Conservation (phyloP, 768 basidiomycete genomes). For the Dentipellis sp. region DNA sequence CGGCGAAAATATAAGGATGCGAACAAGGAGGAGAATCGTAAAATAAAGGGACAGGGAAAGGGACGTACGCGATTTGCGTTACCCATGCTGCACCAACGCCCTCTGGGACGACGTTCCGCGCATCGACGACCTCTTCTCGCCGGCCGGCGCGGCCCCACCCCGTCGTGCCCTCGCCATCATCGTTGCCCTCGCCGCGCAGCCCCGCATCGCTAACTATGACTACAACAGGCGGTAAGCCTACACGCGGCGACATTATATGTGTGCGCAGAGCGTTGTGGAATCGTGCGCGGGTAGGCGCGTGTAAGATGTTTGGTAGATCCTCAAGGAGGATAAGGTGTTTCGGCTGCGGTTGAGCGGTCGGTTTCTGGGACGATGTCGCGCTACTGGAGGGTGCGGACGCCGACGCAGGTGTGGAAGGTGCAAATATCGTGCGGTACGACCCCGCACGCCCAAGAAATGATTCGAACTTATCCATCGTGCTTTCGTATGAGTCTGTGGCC, state of each 20-base stretch:
- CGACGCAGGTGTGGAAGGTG: conserved; percentile 4
- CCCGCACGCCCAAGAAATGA: conserved; percentile 66
- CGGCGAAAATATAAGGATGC: not conserved
- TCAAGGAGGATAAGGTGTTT: conserved; percentile 65
- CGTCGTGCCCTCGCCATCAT: conserved; percentile 37
- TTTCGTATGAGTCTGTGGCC: conserved; percentile 35
- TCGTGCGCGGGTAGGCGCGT: conserved; percentile 51
- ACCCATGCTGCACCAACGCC: conserved; percentile 66
- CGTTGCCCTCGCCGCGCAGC: conserved; percentile 52
- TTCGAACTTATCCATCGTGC: conserved; percentile 58
- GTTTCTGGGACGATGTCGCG: not conserved
- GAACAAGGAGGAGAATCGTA: no score
- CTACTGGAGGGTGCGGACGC: conserved; percentile 1
- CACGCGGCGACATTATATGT: conserved; percentile 29
- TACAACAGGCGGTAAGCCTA: conserved; percentile 49
- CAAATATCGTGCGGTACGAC: conserved; percentile 47
- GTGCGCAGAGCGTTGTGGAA: conserved; percentile 66
- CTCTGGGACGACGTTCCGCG: conserved; percentile 61
- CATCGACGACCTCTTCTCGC: conserved; percentile 48
- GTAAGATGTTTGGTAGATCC: conserved; percentile 86
- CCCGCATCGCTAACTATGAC: conserved; percentile 81
- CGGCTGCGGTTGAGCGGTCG: not conserved
- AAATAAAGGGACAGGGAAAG: not conserved
- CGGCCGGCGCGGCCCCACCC: conserved; percentile 31
- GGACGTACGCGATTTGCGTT: conserved; percentile 68